Percentiles rank a stretch among this genome's conserved stretches.
These are phyloP conservation scores for Colletotrichum orbiculare DNA, from an alignment of 2,329 filamentous ascomycete genomes.

Conservation along the genomic window DNA sequence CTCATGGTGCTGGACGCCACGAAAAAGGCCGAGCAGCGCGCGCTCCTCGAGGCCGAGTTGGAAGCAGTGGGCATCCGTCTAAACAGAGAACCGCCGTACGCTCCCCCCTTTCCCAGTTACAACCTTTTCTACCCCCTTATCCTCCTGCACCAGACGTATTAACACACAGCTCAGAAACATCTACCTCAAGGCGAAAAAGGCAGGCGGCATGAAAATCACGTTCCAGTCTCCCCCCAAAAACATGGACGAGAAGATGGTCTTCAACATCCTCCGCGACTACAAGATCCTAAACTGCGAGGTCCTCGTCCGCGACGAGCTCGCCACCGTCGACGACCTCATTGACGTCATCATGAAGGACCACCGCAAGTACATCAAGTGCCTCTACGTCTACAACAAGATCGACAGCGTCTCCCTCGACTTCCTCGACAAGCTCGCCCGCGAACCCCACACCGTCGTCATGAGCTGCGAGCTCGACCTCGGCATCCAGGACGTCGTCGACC, in stretches of 20 bases:
- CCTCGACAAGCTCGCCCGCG: slow-evolving; percentile 89
- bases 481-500: slow-evolving; percentile 90
- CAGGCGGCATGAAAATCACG: slow-evolving; percentile 98
- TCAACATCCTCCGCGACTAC: slow-evolving; percentile 97
- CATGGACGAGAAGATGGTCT: slow-evolving; percentile 97
- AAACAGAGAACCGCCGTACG: slow-evolving; percentile 89
- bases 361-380: slow-evolving; percentile 92
- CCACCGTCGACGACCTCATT: slow-evolving; percentile 97
- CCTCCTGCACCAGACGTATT: not conserved
- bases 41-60: slow-evolving; percentile 88
- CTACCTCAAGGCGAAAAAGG: slow-evolving; percentile 95
- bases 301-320: slow-evolving; percentile 91
- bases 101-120: slow-evolving; percentile 15
- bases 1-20: slow-evolving; percentile 98
- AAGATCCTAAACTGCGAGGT: slow-evolving; percentile 99
- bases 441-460: slow-evolving; percentile 97
- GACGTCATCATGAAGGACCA: slow-evolving; percentile 99
- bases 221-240: slow-evolving; percentile 90
- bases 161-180: slow-evolving; percentile 75
- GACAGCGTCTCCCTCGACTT: slow-evolving; percentile 94
- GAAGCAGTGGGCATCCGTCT: slow-evolving; percentile 95
- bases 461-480: slow-evolving; percentile 95
- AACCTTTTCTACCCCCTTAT: not conserved
- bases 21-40: slow-evolving; percentile 92
- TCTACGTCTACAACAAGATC: slow-evolving; percentile 99